Evolutionary conservation across 176 grass and related monocot genomes (phyloP).

Genomic region (Chloris gayana): DNA sequence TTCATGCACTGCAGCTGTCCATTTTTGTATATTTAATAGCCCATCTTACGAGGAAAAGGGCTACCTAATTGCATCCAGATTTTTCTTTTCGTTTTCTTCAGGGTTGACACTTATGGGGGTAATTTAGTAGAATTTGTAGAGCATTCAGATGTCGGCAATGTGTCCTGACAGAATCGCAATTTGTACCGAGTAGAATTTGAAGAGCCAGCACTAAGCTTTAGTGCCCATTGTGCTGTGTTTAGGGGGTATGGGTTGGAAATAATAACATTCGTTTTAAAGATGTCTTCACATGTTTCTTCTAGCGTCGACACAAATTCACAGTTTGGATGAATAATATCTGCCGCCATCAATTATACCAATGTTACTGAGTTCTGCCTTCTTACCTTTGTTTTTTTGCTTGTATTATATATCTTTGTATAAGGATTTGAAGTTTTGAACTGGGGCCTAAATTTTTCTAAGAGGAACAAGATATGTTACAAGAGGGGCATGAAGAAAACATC

Average conservation of each 20-base stretch:
- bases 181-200: slow-evolving; percentile 24
- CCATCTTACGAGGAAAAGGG: slow-evolving; percentile 23
- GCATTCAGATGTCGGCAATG: not conserved
- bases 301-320: not conserved
- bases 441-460: not conserved
- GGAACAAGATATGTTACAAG: no score
- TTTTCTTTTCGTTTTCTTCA: not conserved
- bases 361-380: not conserved
- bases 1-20: not conserved
- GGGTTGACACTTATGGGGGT: no score
- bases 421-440: not conserved
- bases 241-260: not conserved
- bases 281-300: slow-evolving; percentile 6
- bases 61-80: not conserved
- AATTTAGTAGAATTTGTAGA: no score
- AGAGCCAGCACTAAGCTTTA: not conserved
- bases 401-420: not conserved
- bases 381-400: no score
- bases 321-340: not conserved
- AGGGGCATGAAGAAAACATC: no score
- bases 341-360: not conserved
- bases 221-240: not conserved
- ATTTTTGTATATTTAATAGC: slow-evolving; percentile 43
- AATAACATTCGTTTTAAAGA: slow-evolving; percentile 29
- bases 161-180: slow-evolving; percentile 9